Base-by-base conservation (phyloP, 2,329 filamentous ascomycete genomes). In the Fulvia fulva region DNA sequence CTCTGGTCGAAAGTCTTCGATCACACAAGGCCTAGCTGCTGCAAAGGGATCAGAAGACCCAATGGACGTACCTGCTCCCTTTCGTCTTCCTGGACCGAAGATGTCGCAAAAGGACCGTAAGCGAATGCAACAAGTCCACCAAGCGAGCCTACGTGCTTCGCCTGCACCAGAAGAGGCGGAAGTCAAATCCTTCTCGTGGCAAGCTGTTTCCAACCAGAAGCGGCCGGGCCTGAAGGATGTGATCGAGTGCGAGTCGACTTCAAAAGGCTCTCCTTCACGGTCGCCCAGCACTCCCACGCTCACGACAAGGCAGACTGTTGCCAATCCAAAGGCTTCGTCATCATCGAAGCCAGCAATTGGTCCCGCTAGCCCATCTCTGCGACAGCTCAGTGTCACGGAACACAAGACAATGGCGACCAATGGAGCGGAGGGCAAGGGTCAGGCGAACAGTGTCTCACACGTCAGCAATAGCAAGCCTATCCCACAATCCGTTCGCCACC, bases 101-200 rank as follows among this genome's bases (percentile, higher is more conserved):
- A 75, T 96, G 65, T 96, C 92, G 0, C 94, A 97, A 67, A 96
- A 94, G 70, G 92, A 97, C 72, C 86, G 91, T 22, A 97, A 96
- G 76, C 89, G 84, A 70, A 84, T 91, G 63, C 84, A 91, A 67
- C 87, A 91, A 67, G 81, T 85, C 61, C 84, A 89, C 67, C 58
- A 69, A 63, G 60, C 58, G 19, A 34, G 50, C 26, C 34, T 50
- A 12, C 11, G 16, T 6, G 23, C 55, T 12, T 25, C 50, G 19
- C 55, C 56, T 1, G 47, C 53, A 2, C 43, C 52, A 11, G 54
- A 51, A 23, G 46, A 51, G 37, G 60, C 51, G 23, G 26, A 49
- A 32, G 14, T 51, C 7, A 64, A 59, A 41, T 59, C 64, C 41
- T 68, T 66, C 50, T 64, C 89, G 0, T 94, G 90, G 90, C 88